Percentiles rank a stretch among this genome's conserved stretches.
These are phyloP conservation scores for Clavaria fumosa DNA, from an alignment of 768 basidiomycete species.

Conservation along the genomic window DNA sequence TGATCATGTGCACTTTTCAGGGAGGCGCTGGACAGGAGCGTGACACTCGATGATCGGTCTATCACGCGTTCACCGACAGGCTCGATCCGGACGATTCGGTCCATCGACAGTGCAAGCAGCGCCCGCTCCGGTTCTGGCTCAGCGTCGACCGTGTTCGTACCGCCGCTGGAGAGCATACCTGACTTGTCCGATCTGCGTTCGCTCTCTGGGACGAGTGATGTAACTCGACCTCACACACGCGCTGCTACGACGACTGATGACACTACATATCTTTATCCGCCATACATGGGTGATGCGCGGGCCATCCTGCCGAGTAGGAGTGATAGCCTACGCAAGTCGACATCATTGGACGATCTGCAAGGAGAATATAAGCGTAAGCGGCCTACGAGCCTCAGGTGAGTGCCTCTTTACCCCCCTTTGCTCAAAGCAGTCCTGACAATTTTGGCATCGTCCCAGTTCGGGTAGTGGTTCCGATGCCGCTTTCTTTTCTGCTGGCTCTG, in stretches of 20 bases:
- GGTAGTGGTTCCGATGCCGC: no score
- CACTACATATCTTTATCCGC: constrained; percentile 46
- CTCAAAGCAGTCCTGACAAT: no score
- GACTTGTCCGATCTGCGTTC: constrained; percentile 51
- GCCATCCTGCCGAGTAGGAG: constrained; percentile 51
- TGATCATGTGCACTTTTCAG: no score
- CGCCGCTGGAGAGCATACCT: constrained; percentile 53
- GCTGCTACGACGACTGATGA: constrained; percentile 64
- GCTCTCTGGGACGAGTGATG: constrained; percentile 19
- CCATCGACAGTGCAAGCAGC: constrained; percentile 36
- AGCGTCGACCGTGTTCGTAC: constrained; percentile 62
- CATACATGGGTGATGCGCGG: constrained; percentile 59
- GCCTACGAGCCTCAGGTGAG: no score
- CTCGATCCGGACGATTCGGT: constrained; percentile 49
- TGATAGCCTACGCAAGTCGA: constrained; percentile 36
- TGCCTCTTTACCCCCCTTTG: no score
- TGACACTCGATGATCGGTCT: constrained; percentile 33
- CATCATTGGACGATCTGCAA: constrained; percentile 64
- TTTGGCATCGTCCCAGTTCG: no score
- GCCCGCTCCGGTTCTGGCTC: constrained; percentile 34
- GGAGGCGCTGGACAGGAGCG: constrained; percentile 54
- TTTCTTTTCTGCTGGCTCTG: constrained; percentile 27
- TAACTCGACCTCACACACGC: constrained; percentile 40
- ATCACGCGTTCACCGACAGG: constrained; percentile 35
- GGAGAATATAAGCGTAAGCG: no score